Evolutionary conservation across 2,329 filamentous ascomycete genomes (phyloP).

Genomic region (Sporothrix euskadiensis): DNA sequence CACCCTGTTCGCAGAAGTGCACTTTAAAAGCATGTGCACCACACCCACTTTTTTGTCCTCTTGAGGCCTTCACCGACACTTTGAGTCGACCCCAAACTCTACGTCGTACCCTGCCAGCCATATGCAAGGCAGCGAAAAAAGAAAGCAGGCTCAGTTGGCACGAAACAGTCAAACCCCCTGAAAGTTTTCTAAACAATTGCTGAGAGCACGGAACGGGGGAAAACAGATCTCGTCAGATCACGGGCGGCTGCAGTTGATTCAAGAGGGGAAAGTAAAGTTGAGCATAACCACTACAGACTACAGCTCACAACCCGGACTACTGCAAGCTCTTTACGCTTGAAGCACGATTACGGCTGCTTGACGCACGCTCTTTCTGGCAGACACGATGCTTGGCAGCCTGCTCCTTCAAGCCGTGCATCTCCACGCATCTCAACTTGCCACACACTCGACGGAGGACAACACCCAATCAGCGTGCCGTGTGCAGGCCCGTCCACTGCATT

Average conservation of each 20-base stretch:
- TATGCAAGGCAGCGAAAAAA: neutral
- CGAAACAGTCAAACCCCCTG: neutral
- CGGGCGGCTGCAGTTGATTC: neutral
- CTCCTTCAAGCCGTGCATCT: neutral
- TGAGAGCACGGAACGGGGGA: neutral
- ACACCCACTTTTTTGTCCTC: neutral
- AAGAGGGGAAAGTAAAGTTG: neutral
- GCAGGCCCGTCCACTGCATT: slow-evolving; percentile 3
- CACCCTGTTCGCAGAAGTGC: neutral
- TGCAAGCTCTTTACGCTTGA: neutral
- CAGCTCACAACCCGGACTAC: neutral
- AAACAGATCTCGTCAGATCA: neutral
- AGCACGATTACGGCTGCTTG: neutral
- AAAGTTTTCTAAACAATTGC: neutral
- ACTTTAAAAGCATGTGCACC: slow-evolving; percentile 4
- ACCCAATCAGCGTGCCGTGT: slow-evolving; percentile 26
- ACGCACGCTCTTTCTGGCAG: neutral
- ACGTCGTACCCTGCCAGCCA: neutral
- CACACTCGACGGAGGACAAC: neutral
- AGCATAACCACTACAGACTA: neutral
- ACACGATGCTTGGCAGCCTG: slow-evolving; percentile 16
- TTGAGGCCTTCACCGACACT: slow-evolving; percentile 23
- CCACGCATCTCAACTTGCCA: neutral
- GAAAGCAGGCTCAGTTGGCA: neutral
- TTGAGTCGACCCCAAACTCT: neutral